A percentile compares a stretch with the other conserved stretches of the same genome.
phyloP scores from a whole-genome alignment of 306 rosid genomes.

The Trichosanthes truncata region DNA sequence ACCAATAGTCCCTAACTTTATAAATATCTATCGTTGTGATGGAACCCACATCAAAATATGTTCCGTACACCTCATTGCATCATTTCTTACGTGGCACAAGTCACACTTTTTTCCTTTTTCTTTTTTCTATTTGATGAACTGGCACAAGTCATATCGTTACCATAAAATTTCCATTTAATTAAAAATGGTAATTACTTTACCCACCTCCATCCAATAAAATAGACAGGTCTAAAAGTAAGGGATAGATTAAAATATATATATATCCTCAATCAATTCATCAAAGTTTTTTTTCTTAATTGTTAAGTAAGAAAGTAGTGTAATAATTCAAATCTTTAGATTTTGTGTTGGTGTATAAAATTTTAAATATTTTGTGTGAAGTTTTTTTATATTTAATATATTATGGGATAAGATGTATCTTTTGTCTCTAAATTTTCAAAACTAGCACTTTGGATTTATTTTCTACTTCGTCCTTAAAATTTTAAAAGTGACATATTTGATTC shows the following conservation, averaged over 20 bases:
- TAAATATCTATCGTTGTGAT: neutral
- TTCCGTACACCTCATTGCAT: neutral
- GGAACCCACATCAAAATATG: neutral
- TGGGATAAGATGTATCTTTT: too few relatives aligned
- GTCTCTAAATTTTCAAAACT: too few relatives aligned
- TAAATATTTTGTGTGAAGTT: neutral
- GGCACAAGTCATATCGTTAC: neutral
- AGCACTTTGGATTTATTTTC: too few relatives aligned
- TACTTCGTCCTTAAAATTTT: too few relatives aligned
- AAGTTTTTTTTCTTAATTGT: neutral
- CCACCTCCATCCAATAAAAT: neutral
- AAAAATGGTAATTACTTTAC: neutral
- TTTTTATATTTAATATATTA: too few relatives aligned
- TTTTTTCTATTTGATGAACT: neutral
- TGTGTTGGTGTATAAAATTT: neutral
- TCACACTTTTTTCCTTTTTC: neutral
- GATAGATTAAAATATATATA: too few relatives aligned
- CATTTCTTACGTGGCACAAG: neutral
- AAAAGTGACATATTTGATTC: too few relatives aligned
- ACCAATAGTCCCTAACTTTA: neutral
- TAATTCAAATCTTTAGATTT: neutral
- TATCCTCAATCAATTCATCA: too few relatives aligned
- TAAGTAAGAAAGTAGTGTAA: neutral
- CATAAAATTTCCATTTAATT: neutral
- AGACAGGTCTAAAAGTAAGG: neutral